Evolutionary conservation across 345 rosid species (phyloP).

Genomic region (Turritis glabra): DNA sequence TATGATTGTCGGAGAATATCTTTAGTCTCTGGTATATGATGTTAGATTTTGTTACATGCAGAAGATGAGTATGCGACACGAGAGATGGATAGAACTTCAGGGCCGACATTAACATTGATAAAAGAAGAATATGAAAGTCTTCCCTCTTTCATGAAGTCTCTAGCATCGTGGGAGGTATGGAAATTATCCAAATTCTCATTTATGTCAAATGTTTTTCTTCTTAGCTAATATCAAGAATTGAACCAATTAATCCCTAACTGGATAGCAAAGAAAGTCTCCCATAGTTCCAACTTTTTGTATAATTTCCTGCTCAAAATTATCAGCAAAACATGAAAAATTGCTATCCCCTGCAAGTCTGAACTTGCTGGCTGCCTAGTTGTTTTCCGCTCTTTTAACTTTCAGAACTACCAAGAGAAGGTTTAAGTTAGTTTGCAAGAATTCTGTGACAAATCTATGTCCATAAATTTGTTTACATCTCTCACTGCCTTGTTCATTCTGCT

Average conservation of each 20-base stretch:
- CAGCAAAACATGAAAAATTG: background rate
- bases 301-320: background rate
- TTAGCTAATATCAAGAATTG: no score
- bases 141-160: conserved; percentile 69
- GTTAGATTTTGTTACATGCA: conserved; percentile 11
- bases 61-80: conserved; percentile 34
- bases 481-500: background rate
- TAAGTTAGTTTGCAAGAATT: background rate
- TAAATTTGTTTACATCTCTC: background rate
- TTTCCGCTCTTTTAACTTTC: background rate
- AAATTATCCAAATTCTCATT: conserved; percentile 1
- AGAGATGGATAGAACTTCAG: conserved; percentile 34
- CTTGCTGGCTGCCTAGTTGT: background rate
- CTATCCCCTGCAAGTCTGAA: background rate
- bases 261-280: background rate
- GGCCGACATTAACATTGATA: conserved; percentile 41
- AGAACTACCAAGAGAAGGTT: background rate
- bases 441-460: background rate
- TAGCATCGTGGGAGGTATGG: conserved; percentile 90
- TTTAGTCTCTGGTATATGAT: background rate
- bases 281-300: background rate
- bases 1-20: background rate
- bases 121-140: conserved; percentile 64
- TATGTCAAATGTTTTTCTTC: background rate
- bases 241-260: no score